Percentiles rank a stretch among this genome's conserved stretches.
Evolutionary conservation across 2,329 filamentous ascomycete genomes (phyloP).

Genomic region (Colletotrichum tropicale): DNA sequence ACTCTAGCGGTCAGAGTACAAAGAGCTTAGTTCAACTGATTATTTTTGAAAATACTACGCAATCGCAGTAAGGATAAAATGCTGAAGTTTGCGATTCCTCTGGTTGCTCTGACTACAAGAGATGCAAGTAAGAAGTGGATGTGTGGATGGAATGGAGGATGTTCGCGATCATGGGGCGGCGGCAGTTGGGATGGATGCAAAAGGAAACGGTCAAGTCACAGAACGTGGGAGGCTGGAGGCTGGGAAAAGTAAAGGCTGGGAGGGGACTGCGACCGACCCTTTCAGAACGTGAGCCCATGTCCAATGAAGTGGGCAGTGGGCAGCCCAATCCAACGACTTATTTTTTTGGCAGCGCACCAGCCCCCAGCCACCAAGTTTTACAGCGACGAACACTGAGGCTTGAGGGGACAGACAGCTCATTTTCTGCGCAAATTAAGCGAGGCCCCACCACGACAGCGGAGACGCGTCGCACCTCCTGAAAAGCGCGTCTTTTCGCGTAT

Average conservation of each 20-base stretch:
- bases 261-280: background rate
- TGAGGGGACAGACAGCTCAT: background rate
- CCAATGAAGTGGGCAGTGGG: background rate
- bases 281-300: background rate
- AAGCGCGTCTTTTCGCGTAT: slow-evolving; percentile 21
- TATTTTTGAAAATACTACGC: background rate
- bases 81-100: background rate
- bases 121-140: slow-evolving; percentile 18
- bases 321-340: background rate
- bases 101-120: slow-evolving; percentile 21
- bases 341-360: slow-evolving; percentile 4
- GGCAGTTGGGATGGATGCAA: slow-evolving; percentile 14
- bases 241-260: slow-evolving; percentile 18
- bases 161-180: slow-evolving; percentile 14
- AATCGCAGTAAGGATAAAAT: background rate
- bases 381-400: slow-evolving; percentile 2
- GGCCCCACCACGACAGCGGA: background rate
- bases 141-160: slow-evolving; percentile 19
- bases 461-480: slow-evolving; percentile 6
- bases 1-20: slow-evolving; percentile 2
- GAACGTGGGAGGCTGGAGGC: slow-evolving; percentile 19
- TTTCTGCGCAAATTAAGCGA: slow-evolving; percentile 15
- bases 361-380: slow-evolving; percentile 15
- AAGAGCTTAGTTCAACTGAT: background rate
- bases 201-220: slow-evolving; percentile 9